These are phyloP conservation scores for Beta macrorhiza DNA, from an alignment of 179 eudicot genomes.

Conservation along the genomic window DNA sequence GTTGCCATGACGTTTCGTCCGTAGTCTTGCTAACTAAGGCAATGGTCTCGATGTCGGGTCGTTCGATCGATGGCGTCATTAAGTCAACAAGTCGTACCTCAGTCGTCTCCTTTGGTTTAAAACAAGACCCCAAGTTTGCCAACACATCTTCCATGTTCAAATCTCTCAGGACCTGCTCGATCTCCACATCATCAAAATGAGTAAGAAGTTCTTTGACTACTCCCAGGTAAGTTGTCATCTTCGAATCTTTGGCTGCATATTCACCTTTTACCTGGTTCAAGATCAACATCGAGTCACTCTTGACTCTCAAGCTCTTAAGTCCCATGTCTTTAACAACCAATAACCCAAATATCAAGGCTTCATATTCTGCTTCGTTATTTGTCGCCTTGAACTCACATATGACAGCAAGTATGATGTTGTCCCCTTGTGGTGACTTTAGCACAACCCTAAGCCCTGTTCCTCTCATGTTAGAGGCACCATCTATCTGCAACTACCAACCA, in stretches of 20 bases:
- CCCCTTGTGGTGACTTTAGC: not conserved
- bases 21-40: too few species aligned
- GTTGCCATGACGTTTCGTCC: too few species aligned
- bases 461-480: not conserved
- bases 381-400: not conserved
- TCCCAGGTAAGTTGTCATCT: not conserved
- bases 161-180: not conserved
- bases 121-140: accelerated
- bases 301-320: not conserved
- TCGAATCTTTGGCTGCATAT: not conserved
- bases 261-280: not conserved
- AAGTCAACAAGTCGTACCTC: not conserved
- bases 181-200: too few species aligned
- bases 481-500: not conserved
- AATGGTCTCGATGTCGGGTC: too few species aligned
- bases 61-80: too few species aligned
- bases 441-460: not conserved
- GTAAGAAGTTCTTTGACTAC: not conserved
- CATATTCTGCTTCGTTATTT: not conserved
- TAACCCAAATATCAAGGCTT: not conserved
- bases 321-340: not conserved
- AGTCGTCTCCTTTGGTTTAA: not conserved
- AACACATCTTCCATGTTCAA: not conserved
- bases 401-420: not conserved
- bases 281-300: not conserved